These are phyloP conservation scores for Grosmannia serpens DNA, from an alignment of 2,329 filamentous ascomycete species.

Conservation along the genomic window DNA sequence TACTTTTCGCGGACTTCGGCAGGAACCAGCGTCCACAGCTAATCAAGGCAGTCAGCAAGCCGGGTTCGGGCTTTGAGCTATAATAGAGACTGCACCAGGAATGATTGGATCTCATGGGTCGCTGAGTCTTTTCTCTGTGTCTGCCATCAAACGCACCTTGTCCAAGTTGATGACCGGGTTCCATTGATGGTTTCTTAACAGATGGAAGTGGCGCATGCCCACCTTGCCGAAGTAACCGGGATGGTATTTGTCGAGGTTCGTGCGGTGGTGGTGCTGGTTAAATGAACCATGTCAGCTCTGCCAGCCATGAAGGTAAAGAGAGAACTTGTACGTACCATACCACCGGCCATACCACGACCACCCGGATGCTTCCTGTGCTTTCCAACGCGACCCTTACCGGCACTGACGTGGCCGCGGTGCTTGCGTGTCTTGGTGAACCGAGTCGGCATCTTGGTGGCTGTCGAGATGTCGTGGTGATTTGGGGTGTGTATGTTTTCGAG, in stretches of 20 bases:
- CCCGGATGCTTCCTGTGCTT: conserved; percentile 92
- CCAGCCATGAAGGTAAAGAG: not conserved
- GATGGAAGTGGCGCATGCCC: conserved; percentile 94
- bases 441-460: conserved; percentile 42
- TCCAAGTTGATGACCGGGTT: conserved; percentile 98
- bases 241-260: conserved; percentile 78
- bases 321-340: conserved; percentile 27
- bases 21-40: conserved; percentile 96
- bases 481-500: not conserved
- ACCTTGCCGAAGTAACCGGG: conserved; percentile 99
- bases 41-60: not conserved
- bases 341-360: conserved; percentile 88
- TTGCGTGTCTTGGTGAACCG: conserved; percentile 66
- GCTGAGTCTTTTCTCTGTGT: not conserved
- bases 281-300: not conserved
- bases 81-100: not conserved
- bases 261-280: conserved; percentile 75
- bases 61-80: not conserved
- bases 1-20: conserved; percentile 88
- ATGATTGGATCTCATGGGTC: not conserved
- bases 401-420: conserved; percentile 93
- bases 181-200: conserved; percentile 92
- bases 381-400: conserved; percentile 95
- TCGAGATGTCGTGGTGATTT: conserved; percentile 6
- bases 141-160: conserved; percentile 49